phyloP scores from a whole-genome alignment of 805 yeast genomes.

The Metschnikowia orientalis region DNA sequence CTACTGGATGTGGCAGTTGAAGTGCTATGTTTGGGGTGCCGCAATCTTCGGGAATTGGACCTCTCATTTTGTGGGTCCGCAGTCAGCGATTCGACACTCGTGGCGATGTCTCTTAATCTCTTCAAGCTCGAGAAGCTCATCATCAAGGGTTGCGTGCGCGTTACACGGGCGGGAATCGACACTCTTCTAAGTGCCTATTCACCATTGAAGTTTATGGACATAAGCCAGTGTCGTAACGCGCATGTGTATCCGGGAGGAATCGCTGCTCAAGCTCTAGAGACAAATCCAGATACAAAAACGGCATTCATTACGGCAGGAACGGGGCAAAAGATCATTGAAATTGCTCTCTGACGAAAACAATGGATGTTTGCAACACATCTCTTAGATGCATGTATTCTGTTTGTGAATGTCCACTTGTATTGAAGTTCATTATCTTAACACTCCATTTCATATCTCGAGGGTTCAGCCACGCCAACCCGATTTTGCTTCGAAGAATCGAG shows the following conservation, averaged over 20 bases:
- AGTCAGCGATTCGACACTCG: conserved; percentile 65
- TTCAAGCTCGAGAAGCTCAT: conserved; percentile 44
- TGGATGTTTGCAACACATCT: neutral
- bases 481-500: too few species aligned
- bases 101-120: conserved; percentile 55
- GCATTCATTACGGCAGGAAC: conserved; percentile 57
- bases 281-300: conserved; percentile 48
- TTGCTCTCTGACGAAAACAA: conserved; percentile 38
- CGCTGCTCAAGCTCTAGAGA: conserved; percentile 51
- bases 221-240: conserved; percentile 70
- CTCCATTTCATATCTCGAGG: too few species aligned
- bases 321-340: conserved; percentile 52
- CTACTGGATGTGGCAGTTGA: conserved; percentile 66
- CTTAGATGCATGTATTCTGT: neutral
- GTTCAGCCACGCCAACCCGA: too few species aligned
- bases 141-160: conserved; percentile 69
- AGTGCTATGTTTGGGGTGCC: conserved; percentile 63
- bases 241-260: conserved; percentile 58
- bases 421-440: too few species aligned
- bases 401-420: too few species aligned
- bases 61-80: conserved; percentile 77
- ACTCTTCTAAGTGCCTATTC: conserved; percentile 54
- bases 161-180: conserved; percentile 74
- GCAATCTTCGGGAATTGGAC: conserved; percentile 47
- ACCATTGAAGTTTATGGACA: conserved; percentile 49